Percentiles rank a stretch among this genome's conserved stretches.
Conservation (phyloP, 1,284 basidiomycete genomes). For the Tilletia walkeri region DNA sequence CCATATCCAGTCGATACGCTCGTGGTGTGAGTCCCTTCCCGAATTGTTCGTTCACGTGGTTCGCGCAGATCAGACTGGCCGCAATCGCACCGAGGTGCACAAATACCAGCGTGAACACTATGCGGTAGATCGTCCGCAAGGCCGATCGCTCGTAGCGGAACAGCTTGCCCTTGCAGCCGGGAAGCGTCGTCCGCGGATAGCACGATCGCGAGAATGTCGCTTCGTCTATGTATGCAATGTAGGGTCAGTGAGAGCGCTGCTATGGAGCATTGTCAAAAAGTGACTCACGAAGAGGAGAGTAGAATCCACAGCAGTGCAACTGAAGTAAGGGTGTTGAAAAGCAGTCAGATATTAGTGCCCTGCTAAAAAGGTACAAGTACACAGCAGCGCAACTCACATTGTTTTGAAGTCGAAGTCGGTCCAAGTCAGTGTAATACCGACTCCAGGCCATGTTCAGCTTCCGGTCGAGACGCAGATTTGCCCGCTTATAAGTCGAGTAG, state of each 20-base stretch:
- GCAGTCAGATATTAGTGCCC: background rate
- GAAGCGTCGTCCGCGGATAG: slow-evolving; percentile 53
- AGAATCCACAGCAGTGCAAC: slow-evolving; percentile 55
- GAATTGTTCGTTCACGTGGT: slow-evolving; percentile 26
- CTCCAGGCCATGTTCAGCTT: slow-evolving; percentile 56
- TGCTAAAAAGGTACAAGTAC: background rate
- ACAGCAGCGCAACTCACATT: slow-evolving; percentile 12
- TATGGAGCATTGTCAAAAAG: background rate
- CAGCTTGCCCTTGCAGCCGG: slow-evolving; percentile 55
- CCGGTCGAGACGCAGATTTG: slow-evolving; percentile 47
- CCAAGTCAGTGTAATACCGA: slow-evolving; percentile 44
- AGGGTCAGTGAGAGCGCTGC: background rate
- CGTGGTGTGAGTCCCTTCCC: slow-evolving; percentile 27
- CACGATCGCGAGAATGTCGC: slow-evolving; percentile 55
- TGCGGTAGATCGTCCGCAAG: slow-evolving; percentile 19
- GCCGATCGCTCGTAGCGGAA: slow-evolving; percentile 22
- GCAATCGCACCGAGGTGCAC: slow-evolving; percentile 20
- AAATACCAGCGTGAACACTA: slow-evolving; percentile 24
- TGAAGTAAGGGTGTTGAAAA: slow-evolving; percentile 24
- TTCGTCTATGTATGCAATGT: slow-evolving; percentile 12
- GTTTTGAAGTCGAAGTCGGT: slow-evolving; percentile 44
- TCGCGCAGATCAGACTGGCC: slow-evolving; percentile 20
- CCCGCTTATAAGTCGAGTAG: slow-evolving; percentile 54
- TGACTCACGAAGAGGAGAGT: slow-evolving; percentile 50
- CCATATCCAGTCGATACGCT: slow-evolving; percentile 23